Evolutionary conservation across 1,139 yeast species (phyloP).

Genomic region (Petasospora fabianii): DNA sequence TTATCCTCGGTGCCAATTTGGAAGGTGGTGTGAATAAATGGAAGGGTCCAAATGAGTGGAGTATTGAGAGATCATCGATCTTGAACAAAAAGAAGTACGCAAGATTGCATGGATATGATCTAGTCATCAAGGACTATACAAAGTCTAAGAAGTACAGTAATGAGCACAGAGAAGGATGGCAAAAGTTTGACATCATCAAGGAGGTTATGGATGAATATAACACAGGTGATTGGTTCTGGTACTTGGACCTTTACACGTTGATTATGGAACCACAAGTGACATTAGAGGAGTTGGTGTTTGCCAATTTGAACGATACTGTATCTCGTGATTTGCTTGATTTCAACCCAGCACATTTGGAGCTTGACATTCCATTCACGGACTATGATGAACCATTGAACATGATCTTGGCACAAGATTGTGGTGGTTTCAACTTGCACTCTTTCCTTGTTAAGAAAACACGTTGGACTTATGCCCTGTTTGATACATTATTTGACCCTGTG

Average conservation of each 20-base stretch:
- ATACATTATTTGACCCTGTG: constrained; percentile 30
- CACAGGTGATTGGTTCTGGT: constrained; percentile 37
- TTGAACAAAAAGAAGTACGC: constrained; percentile 33
- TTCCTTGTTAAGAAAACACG: constrained; percentile 29
- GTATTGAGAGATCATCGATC: constrained; percentile 33
- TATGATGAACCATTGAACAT: constrained; percentile 31
- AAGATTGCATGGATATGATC: constrained; percentile 33
- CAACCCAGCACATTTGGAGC: constrained; percentile 30
- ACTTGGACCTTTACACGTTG: constrained; percentile 33
- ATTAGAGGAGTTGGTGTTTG: constrained; percentile 31
- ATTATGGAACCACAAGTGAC: constrained; percentile 35
- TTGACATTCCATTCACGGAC: constrained; percentile 22
- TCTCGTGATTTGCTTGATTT: constrained; percentile 30
- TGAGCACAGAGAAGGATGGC: constrained; percentile 37
- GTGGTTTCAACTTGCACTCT: constrained; percentile 31
- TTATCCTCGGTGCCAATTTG: constrained; percentile 33
- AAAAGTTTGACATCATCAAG: constrained; percentile 32
- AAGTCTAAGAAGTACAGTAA: constrained; percentile 33
- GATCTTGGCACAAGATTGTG: constrained; percentile 33
- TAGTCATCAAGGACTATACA: constrained; percentile 32
- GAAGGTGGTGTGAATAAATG: constrained; percentile 35
- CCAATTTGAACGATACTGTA: constrained; percentile 25
- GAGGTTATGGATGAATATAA: constrained; percentile 29
- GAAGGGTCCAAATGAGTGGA: constrained; percentile 35
- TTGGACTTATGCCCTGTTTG: constrained; percentile 29